Conservation (phyloP, 768 basidiomycete species). For the Russula lepida region DNA sequence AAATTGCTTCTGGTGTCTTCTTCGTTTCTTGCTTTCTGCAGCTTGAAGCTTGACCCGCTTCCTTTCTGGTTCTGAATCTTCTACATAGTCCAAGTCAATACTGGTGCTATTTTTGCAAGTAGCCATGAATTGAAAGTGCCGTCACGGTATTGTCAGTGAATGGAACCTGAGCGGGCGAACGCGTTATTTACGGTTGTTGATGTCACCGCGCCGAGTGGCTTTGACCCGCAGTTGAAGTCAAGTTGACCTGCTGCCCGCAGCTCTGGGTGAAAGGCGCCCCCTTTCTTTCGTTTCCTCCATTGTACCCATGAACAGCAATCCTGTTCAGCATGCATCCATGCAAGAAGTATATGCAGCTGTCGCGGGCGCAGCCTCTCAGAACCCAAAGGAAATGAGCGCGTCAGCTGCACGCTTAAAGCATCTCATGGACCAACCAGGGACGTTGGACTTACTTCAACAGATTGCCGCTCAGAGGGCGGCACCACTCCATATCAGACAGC, state of each 20-base stretch:
- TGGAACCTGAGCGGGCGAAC: slow-evolving; percentile 6
- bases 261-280: background rate
- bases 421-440: slow-evolving; percentile 60
- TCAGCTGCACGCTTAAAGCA: slow-evolving; percentile 57
- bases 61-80: slow-evolving; percentile 68
- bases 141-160: too few relatives aligned
- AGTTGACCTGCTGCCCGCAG: background rate
- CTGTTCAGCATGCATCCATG: slow-evolving; percentile 41
- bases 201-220: background rate
- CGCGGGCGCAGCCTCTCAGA: slow-evolving; percentile 63
- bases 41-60: slow-evolving; percentile 31
- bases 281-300: slow-evolving; percentile 1
- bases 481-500: slow-evolving; percentile 63
- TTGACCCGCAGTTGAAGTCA: too few relatives aligned
- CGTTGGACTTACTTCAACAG: slow-evolving; percentile 61
- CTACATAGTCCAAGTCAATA: slow-evolving; percentile 31
- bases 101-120: too few relatives aligned
- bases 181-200: slow-evolving; percentile 22
- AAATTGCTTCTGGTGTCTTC: slow-evolving; percentile 11
- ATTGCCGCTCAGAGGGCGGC: slow-evolving; percentile 56
- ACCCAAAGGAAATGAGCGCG: slow-evolving; percentile 40
- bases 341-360: slow-evolving; percentile 62
- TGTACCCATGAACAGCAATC: slow-evolving; percentile 4
- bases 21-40: slow-evolving; percentile 22
- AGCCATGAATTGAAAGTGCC: background rate